Percentiles rank a stretch among this genome's conserved stretches.
These are phyloP conservation scores for Haematococcus lacustris DNA, from an alignment of 139 green algal species.

Conservation along the genomic window DNA sequence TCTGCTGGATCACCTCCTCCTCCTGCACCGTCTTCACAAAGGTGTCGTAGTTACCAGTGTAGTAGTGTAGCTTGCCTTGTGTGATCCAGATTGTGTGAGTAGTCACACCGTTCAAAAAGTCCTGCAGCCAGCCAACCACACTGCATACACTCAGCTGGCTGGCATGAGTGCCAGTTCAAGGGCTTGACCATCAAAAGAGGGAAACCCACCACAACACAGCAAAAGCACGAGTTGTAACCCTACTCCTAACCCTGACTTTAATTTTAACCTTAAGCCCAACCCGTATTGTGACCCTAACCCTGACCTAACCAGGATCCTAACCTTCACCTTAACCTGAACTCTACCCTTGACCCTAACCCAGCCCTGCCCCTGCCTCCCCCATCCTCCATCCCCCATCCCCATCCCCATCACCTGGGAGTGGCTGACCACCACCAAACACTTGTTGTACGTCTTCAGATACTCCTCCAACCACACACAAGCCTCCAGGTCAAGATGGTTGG, in stretches of 20 bases:
- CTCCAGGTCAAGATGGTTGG: slow-evolving; percentile 81
- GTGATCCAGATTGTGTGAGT: slow-evolving; percentile 93
- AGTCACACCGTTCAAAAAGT: slow-evolving; percentile 94
- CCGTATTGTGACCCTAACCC: not conserved
- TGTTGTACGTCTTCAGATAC: slow-evolving; percentile 83
- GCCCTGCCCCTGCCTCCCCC: no score
- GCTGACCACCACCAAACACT: slow-evolving; percentile 84
- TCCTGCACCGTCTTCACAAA: slow-evolving; percentile 76
- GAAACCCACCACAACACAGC: no score
- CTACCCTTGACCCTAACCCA: no score
- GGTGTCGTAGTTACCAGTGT: slow-evolving; percentile 78
- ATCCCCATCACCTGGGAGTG: slow-evolving; percentile 77
- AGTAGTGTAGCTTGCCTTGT: slow-evolving; percentile 81
- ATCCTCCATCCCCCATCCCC: no score
- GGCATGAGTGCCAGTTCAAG: no score
- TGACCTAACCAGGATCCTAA: not conserved
- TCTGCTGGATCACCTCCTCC: slow-evolving; percentile 89
- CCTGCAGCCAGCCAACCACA: no score
- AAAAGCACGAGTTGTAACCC: not conserved
- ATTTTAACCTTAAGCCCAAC: not conserved
- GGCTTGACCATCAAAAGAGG: no score
- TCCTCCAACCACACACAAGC: slow-evolving; percentile 97
- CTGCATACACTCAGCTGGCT: no score
- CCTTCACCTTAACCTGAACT: not conserved
- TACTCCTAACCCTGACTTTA: not conserved